Evolutionary conservation across 2,329 filamentous ascomycete genomes (phyloP).

Genomic region (Fusarium continuum): DNA sequence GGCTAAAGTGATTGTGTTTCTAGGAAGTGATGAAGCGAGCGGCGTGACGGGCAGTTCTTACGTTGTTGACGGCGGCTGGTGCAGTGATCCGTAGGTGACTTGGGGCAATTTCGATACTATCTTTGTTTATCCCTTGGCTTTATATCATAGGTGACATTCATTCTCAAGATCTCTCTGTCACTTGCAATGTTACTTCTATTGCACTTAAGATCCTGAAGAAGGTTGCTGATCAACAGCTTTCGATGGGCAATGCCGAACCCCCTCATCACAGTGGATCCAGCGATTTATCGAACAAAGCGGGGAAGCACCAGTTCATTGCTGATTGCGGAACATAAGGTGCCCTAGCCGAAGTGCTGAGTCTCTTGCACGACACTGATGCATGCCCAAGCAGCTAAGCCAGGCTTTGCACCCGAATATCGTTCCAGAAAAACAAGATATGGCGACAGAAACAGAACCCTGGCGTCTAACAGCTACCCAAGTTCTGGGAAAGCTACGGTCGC

Average conservation of each 20-base stretch:
- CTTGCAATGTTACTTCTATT: background rate
- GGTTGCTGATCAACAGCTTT: background rate
- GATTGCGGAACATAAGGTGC: too few relatives aligned
- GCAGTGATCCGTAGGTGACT: conserved; percentile 24
- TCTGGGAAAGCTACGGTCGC: conserved; percentile 49
- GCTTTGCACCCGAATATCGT: accelerated
- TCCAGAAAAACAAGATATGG: accelerated
- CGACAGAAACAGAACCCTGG: background rate
- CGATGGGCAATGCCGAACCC: background rate
- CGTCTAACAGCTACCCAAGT: conserved; percentile 54
- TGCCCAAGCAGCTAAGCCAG: too few relatives aligned
- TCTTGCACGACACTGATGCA: too few relatives aligned
- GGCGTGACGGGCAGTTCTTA: conserved; percentile 56
- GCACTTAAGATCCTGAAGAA: background rate
- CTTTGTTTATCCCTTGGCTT: too few relatives aligned
- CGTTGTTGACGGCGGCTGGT: conserved; percentile 49
- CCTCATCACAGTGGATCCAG: conserved; percentile 12
- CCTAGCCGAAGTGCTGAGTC: too few relatives aligned
- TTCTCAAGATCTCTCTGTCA: too few relatives aligned
- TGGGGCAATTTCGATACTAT: accelerated
- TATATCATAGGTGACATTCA: background rate
- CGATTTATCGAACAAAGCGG: background rate
- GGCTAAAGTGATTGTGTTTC: conserved; percentile 56
- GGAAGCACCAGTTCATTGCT: conserved; percentile 2
- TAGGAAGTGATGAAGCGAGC: conserved; percentile 58